phyloP scores from a whole-genome alignment of 305 asterid genomes.

The Striga hermonthica region DNA sequence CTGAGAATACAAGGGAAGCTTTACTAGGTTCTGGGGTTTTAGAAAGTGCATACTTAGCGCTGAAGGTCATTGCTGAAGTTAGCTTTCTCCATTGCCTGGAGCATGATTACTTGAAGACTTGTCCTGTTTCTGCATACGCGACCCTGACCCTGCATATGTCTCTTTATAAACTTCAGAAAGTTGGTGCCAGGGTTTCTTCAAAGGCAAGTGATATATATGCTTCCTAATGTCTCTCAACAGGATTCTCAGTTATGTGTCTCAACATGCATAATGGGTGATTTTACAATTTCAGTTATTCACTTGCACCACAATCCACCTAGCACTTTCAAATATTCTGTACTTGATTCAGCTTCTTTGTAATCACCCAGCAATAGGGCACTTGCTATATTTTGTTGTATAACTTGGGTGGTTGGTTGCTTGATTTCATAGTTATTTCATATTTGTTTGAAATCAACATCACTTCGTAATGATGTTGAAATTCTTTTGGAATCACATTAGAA shows the following conservation, averaged over 20 bases:
- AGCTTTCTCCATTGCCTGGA: slow-evolving; percentile 59
- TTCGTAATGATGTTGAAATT: slow-evolving; percentile 1
- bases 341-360: slow-evolving; percentile 16
- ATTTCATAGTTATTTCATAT: background rate
- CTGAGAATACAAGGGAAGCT: slow-evolving; percentile 56
- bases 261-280: slow-evolving; percentile 19
- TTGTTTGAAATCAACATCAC: background rate
- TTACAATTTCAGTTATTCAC: slow-evolving; percentile 6
- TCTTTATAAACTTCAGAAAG: slow-evolving; percentile 45
- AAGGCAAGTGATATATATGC: slow-evolving; percentile 55
- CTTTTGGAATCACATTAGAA: background rate
- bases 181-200: slow-evolving; percentile 34
- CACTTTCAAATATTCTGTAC: slow-evolving; percentile 2
- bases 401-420: background rate
- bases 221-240: slow-evolving; percentile 17
- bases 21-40: slow-evolving; percentile 48
- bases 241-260: slow-evolving; percentile 29
- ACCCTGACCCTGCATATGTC: slow-evolving; percentile 66
- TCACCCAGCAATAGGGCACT: background rate
- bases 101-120: slow-evolving; percentile 44
- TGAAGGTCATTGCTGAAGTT: slow-evolving; percentile 75
- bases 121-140: slow-evolving; percentile 63
- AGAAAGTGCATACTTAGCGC: slow-evolving; percentile 46
- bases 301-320: background rate
- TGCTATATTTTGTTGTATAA: background rate